Evolutionary conservation across 108 stramenopile species (phyloP), one percentile per base, ranked within the genome.

Genomic region (Craspedostauros australis): DNA sequence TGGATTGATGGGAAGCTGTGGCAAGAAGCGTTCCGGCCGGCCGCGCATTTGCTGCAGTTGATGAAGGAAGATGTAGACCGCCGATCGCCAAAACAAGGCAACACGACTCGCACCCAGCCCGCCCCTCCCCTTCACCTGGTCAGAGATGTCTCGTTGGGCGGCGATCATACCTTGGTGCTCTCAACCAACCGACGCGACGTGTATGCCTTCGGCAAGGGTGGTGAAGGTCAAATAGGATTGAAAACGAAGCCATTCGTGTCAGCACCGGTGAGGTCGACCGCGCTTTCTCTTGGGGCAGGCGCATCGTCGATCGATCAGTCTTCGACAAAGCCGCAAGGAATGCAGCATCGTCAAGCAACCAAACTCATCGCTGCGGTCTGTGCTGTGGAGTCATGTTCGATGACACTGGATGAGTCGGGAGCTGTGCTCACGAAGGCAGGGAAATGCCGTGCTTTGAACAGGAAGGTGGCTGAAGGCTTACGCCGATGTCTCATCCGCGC

Each of bases 121-220:
- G 9, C 28, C 7, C n/a, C n/a, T n/a, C n/a, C n/a, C n/a, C n/a
- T n/a, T n/a, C n/a, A n/a, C n/a, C n/a, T 4, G 40, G 50, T 83
- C 27, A 54, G 75, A 18, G 82, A 83, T 63, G 82, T 83, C 4
- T 75, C 82, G 29, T 45, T 83, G 39, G 82, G 82, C 45, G 82
- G 77, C 12, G 82, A 83, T 67, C 77, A 83, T 57, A 79, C 82
- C 21, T 28, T 79, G 29, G 68, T 79, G 20, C 41, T 83, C n/a
- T 64, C 75, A 29, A 60, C 70, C 33, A 74, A 79, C 49, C 45
- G 54, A 59, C 44, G 39, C 45, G 60, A 67, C 62, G 75, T 83
- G 22, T 64, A 74, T 50, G 52, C 57, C n/a, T 76, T 70, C 52
- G 82, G 82, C 20, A 76, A 77, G 37, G 77, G 82, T 42, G 75